A percentile compares a stretch with the other conserved stretches of the same genome.
Evolutionary conservation across 2,329 filamentous ascomycete species (phyloP).

Genomic region (Colletotrichum spaethianum): DNA sequence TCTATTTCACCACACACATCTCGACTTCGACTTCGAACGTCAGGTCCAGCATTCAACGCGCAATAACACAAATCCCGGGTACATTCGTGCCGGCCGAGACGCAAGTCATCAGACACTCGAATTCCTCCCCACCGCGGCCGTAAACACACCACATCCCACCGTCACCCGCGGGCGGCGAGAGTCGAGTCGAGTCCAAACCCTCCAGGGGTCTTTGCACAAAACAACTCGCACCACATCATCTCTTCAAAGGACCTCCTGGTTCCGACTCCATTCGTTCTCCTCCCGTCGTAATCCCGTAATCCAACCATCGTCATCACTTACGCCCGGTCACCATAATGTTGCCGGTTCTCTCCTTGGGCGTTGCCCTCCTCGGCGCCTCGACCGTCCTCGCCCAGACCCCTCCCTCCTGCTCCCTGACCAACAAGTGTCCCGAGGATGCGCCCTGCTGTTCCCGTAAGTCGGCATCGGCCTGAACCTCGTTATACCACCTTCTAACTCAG

Average conservation of each 20-base stretch:
- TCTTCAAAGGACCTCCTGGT: not conserved
- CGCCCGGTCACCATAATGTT: constrained; percentile 20
- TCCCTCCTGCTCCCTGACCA: constrained; percentile 61
- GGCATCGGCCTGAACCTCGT: not conserved
- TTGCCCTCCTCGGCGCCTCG: constrained; percentile 56
- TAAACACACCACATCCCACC: constrained; percentile 22
- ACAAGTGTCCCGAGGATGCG: constrained; percentile 78
- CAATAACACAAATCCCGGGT: not conserved
- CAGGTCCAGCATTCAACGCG: not conserved
- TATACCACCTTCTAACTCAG: constrained; percentile 11
- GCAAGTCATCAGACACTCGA: constrained; percentile 23
- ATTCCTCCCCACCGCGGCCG: constrained; percentile 24
- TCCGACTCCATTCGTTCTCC: constrained; percentile 1
- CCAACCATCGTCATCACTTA: not conserved
- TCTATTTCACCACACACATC: not conserved
- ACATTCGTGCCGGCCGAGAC: not conserved
- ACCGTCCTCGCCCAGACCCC: constrained; percentile 52
- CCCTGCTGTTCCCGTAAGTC: constrained; percentile 86
- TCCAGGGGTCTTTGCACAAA: not conserved
- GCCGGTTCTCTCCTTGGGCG: constrained; percentile 51
- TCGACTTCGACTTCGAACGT: not conserved
- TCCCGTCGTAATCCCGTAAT: constrained; percentile 13
- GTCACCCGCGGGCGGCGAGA: constrained; percentile 29
- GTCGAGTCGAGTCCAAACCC: not conserved
- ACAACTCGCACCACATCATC: not conserved